These are phyloP conservation scores for Hyaloperonospora arabidopsidis DNA, from an alignment of 352 stramenopile species.

Conservation along the genomic window DNA sequence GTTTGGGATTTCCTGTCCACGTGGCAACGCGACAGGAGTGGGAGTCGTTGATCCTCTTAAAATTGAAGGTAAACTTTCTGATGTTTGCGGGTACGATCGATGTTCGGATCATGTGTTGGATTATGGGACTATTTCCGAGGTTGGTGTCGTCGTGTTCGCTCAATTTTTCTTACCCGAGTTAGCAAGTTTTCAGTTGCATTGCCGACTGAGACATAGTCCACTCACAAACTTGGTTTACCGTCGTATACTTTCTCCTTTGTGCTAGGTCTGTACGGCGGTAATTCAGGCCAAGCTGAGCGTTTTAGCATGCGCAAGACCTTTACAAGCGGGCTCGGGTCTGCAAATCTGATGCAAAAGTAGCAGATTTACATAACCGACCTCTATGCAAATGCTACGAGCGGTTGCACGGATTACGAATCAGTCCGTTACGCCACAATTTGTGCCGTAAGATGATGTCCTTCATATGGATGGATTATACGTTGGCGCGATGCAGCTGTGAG, in stretches of 20 bases:
- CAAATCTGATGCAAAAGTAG: conserved; percentile 77
- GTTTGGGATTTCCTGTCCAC: too few relatives aligned
- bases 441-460: conserved; percentile 81
- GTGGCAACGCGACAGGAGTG: conserved; percentile 3
- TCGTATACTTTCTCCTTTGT: too few relatives aligned
- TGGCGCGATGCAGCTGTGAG: conserved; percentile 84
- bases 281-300: conserved; percentile 34
- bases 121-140: conserved; percentile 19
- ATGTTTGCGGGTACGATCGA: too few relatives aligned
- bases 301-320: too few relatives aligned
- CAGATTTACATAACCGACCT: conserved; percentile 56
- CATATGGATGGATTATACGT: conserved; percentile 74
- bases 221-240: too few relatives aligned
- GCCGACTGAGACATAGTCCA: conserved; percentile 25
- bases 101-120: conserved; percentile 55
- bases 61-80: too few relatives aligned
- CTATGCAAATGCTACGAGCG: conserved; percentile 41
- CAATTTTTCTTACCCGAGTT: conserved; percentile 10
- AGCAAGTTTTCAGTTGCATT: conserved; percentile 25
- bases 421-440: conserved; percentile 67
- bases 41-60: too few relatives aligned
- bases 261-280: too few relatives aligned
- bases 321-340: too few relatives aligned
- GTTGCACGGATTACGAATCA: conserved; percentile 51
- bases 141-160: conserved; percentile 25